Conservation (phyloP, 306 rosid species). For the Acacia melanoxylon region DNA sequence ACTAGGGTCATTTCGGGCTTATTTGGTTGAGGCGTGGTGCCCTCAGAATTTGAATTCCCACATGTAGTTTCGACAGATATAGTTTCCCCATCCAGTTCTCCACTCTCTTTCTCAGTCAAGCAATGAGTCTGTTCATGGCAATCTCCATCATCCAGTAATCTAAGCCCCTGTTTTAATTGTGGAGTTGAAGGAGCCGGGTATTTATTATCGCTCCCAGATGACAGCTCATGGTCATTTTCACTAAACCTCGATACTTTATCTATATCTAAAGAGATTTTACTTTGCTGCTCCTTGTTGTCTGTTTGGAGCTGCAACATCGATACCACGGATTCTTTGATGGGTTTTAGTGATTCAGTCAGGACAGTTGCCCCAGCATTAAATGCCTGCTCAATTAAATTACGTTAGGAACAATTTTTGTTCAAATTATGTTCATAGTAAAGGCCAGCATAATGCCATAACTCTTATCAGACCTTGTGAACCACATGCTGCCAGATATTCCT, state of each 20-base stretch:
- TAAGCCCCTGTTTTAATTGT: constrained; percentile 74
- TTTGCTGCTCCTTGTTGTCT: constrained; percentile 40
- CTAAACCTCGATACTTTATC: constrained; percentile 37
- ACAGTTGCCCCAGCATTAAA: constrained; percentile 65
- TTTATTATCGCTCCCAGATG: constrained; percentile 71
- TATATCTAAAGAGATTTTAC: constrained; percentile 38
- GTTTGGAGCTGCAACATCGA: constrained; percentile 55
- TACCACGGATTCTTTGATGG: constrained; percentile 62
- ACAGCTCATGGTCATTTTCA: constrained; percentile 56
- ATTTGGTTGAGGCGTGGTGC: constrained; percentile 39
- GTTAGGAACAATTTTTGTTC: constrained; percentile 36
- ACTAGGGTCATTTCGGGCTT: constrained; percentile 38
- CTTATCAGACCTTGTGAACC: constrained; percentile 82
- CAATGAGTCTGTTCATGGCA: constrained; percentile 80
- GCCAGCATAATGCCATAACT: constrained; percentile 14
- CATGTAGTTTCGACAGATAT: constrained; percentile 81
- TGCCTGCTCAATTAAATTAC: constrained; percentile 63
- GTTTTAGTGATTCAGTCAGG: constrained; percentile 56
- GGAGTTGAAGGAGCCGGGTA: constrained; percentile 99
- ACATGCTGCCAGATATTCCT: constrained; percentile 99
- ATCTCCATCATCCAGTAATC: constrained; percentile 80
- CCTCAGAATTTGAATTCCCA: constrained; percentile 47
- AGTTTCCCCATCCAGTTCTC: constrained; percentile 70
- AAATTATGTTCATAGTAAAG: constrained; percentile 8
- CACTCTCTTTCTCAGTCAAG: constrained; percentile 65